Evolutionary conservation across 441 rosid species (phyloP).

Genomic region (Pelargonium citronellum): DNA sequence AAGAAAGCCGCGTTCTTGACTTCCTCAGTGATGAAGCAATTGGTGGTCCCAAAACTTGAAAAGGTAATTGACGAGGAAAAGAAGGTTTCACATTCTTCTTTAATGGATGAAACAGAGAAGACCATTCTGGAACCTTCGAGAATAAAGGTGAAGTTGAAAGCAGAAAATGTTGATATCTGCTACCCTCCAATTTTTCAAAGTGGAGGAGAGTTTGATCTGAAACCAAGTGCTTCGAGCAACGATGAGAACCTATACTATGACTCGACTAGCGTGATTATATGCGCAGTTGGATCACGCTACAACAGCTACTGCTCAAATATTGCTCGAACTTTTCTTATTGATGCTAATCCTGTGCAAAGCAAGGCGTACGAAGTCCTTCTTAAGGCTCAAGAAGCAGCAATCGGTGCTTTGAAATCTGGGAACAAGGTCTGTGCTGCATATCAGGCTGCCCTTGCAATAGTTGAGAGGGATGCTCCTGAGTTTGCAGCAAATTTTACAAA

Average conservation of each 20-base stretch:
- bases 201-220: constrained; percentile 78
- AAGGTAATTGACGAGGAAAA: constrained; percentile 81
- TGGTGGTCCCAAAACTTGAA: constrained; percentile 76
- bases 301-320: constrained; percentile 82
- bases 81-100: constrained; percentile 60
- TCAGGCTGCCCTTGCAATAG: constrained; percentile 56
- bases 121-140: constrained; percentile 67
- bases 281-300: constrained; percentile 74
- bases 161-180: constrained; percentile 79
- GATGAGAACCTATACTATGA: constrained; percentile 67
- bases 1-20: constrained; percentile 75
- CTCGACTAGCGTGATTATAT: constrained; percentile 66
- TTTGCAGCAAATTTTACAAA: constrained; percentile 57
- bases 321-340: constrained; percentile 72
- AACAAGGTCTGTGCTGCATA: constrained; percentile 47
- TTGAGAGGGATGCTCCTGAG: constrained; percentile 67
- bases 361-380: constrained; percentile 82
- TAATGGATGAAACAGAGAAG: constrained; percentile 83
- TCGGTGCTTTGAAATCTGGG: constrained; percentile 58
- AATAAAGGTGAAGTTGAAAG: constrained; percentile 65
- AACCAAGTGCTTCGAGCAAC: constrained; percentile 80
- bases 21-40: constrained; percentile 57
- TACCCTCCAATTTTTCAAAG: constrained; percentile 94
- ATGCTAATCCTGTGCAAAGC: constrained; percentile 59
- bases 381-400: constrained; percentile 75